Conservation (phyloP, 1,284 basidiomycete genomes). For the Retiboletus flavoniger region DNA sequence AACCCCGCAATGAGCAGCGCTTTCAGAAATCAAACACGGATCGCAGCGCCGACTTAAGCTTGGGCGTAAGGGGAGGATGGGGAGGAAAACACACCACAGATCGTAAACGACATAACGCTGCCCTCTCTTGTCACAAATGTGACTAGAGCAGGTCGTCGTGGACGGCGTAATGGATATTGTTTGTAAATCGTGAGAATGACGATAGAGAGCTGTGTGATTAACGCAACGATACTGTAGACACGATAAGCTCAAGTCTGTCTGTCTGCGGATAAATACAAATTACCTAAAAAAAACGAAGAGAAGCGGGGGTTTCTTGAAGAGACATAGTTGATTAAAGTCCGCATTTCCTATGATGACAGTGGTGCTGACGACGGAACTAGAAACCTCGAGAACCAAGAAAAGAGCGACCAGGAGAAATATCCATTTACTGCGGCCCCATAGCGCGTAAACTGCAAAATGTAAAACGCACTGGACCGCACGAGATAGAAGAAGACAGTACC, state of each 20-base stretch:
- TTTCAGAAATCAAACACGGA: not conserved
- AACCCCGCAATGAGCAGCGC: conserved; percentile 2
- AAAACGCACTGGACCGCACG: not conserved
- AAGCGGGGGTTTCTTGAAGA: conserved; percentile 7
- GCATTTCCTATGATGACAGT: not conserved
- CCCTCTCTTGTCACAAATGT: conserved; percentile 7
- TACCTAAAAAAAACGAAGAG: conserved; percentile 11
- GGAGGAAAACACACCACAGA: conserved; percentile 5
- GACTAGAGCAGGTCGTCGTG: not conserved
- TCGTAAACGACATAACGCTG: not conserved
- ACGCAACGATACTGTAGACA: not conserved
- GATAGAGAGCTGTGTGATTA: conserved; percentile 7
- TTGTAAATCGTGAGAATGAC: conserved; percentile 9
- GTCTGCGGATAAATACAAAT: not conserved
- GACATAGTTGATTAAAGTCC: conserved; percentile 8
- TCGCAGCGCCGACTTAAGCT: not conserved
- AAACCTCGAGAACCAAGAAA: conserved; percentile 8
- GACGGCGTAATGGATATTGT: not conserved
- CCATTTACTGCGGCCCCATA: conserved; percentile 11
- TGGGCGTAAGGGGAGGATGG: not conserved
- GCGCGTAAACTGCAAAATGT: conserved; percentile 5
- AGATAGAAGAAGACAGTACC: not conserved
- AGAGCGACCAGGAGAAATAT: conserved; percentile 8
- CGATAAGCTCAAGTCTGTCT: not conserved
- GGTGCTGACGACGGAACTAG: conserved; percentile 2